A percentile compares a stretch with the other conserved stretches of the same genome.
Conservation (phyloP, 2,329 filamentous ascomycete genomes). For the Exophiala sideris region DNA sequence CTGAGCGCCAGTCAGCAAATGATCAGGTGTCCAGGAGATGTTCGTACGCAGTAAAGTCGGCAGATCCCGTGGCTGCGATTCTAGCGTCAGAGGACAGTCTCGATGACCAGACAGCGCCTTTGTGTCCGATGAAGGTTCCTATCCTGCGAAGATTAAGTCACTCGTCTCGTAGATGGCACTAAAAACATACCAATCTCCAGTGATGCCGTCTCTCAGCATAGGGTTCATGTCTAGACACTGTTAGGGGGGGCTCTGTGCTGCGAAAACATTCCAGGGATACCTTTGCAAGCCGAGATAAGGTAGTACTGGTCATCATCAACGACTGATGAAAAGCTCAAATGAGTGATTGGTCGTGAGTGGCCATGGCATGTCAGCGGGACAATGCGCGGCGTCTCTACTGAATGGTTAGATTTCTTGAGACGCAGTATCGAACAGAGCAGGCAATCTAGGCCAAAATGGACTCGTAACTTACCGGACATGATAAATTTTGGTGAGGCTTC, state of each 20-base stretch:
- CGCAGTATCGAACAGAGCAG: not conserved
- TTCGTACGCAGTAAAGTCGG: conserved; percentile 87
- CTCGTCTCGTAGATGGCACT: not conserved
- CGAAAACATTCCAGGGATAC: conserved; percentile 40
- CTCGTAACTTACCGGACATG: too few species aligned
- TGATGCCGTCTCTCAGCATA: conserved; percentile 94
- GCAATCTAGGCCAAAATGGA: not conserved
- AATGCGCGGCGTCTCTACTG: conserved; percentile 52
- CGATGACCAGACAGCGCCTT: conserved; percentile 96
- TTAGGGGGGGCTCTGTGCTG: not conserved
- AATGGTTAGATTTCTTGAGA: not conserved
- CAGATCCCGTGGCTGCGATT: conserved; percentile 87
- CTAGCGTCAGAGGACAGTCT: conserved; percentile 83
- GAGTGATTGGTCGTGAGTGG: conserved; percentile 86
- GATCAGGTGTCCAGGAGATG: not conserved
- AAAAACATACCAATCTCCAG: conserved; percentile 74
- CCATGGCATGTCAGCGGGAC: conserved; percentile 93
- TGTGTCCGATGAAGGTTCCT: conserved; percentile 95
- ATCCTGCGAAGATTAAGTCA: conserved; percentile 55
- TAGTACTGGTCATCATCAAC: conserved; percentile 84
- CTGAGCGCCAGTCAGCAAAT: conserved; percentile 44
- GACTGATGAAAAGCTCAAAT: conserved; percentile 82
- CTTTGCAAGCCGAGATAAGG: conserved; percentile 90
- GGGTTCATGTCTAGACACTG: conserved; percentile 77
- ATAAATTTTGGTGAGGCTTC: too few species aligned